Base-by-base conservation (phyloP, 2,329 filamentous ascomycete genomes). In the Monosporascus sp. region DNA sequence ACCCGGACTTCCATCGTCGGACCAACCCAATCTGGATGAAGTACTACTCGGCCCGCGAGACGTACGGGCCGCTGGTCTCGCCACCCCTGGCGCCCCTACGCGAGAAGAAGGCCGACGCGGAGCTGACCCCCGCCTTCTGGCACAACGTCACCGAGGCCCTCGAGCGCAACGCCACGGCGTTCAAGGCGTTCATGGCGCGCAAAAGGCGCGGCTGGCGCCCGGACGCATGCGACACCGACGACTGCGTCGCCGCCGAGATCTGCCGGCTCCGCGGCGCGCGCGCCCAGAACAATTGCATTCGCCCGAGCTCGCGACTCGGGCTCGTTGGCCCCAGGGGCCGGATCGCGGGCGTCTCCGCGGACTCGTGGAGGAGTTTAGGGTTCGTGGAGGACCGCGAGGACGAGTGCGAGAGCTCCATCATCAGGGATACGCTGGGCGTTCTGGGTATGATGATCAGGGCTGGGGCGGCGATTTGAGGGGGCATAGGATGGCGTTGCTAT, bases 51-150 rank as follows among this genome's bases (percentile, higher is more conserved):
- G 81, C 78, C 35, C 80, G 78, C 61, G 75, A 76, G 50, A 68
- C 72, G 7, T 84, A 84, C 60, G 80, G 79, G 6, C 58, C 72
- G 0, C 66, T 75, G 1, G 65, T 79, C 15, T 62, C 55, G 31
- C 74, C 78, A 38, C 72, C 76, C 1, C 58, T 76, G 1, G 51
- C 55, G 15, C 65, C 64, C 11, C 59, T 65, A 3, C 65, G 65
- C 9, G 70, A 71, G 4, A 66, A 65, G 0, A 49, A 57, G 1
- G 62, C 64, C 7, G 22, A 26, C 7, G 7, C 17, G 6, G 74
- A 84, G 58, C 73, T 86, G 37, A 79, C 77, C 1, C 76, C 80
- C 0, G 75, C 75, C 1, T 84, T 84, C 65, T 85, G 81, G 81
- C 81, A 84, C 63, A 75, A 79, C 57, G 70, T 84, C 20, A 84